Percentiles rank a stretch among this genome's conserved stretches.
Evolutionary conservation across 805 yeast species (phyloP).

Genomic region (Starmerella floricola): DNA sequence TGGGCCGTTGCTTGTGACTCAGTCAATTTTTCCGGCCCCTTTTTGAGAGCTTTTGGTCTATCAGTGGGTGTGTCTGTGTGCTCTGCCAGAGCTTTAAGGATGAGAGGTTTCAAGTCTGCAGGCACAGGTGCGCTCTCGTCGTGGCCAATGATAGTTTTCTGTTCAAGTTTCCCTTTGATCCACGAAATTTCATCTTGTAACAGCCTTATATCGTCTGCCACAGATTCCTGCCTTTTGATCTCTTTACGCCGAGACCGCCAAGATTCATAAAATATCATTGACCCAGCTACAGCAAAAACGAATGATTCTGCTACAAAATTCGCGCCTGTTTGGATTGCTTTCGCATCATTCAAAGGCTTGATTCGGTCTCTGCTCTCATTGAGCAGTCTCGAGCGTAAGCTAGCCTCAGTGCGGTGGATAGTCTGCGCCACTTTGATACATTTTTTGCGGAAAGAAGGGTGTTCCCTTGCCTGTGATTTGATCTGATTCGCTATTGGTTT

Average conservation of each 20-base stretch:
- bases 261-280: conserved; percentile 59
- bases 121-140: conserved; percentile 31
- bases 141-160: conserved; percentile 34
- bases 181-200: conserved; percentile 60
- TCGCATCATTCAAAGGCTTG: conserved; percentile 68
- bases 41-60: too few relatives aligned
- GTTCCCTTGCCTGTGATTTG: conserved; percentile 64
- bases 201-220: conserved; percentile 59
- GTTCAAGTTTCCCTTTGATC: conserved; percentile 32
- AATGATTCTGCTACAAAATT: conserved; percentile 64
- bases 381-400: conserved; percentile 46
- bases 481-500: conserved; percentile 65
- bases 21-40: too few relatives aligned
- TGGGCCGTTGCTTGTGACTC: too few relatives aligned
- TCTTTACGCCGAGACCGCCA: conserved; percentile 57
- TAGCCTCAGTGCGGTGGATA: conserved; percentile 53
- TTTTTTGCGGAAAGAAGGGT: conserved; percentile 44
- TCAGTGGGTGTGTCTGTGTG: too few relatives aligned
- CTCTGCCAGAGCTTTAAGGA: conserved; percentile 27
- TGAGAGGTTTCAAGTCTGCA: conserved; percentile 35
- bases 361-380: conserved; percentile 42
- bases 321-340: conserved; percentile 76
- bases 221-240: conserved; percentile 44
- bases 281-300: conserved; percentile 69
- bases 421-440: conserved; percentile 66